These are phyloP conservation scores for Penicillium sp. DNA, from an alignment of 2,329 filamentous ascomycete genomes.

Conservation along the genomic window DNA sequence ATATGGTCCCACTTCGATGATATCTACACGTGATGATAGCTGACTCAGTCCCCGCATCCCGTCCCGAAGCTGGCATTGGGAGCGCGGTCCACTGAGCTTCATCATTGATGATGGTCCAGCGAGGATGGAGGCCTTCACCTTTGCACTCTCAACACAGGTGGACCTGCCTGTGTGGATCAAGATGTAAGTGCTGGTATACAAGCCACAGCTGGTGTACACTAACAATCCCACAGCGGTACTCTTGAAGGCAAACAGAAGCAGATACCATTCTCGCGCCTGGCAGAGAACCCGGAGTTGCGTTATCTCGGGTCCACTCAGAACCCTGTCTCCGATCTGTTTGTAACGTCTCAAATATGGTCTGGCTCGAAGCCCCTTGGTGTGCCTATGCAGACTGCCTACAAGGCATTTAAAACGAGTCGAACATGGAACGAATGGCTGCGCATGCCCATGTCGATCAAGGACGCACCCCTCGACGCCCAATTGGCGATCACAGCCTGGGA, in stretches of 20 bases:
- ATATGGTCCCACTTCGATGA: neutral
- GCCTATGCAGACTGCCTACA: conserved; percentile 90
- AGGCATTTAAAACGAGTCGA: conserved; percentile 72
- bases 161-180: conserved; percentile 70
- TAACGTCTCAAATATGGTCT: conserved; percentile 91
- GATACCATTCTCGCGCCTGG: conserved; percentile 74
- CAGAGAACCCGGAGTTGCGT: conserved; percentile 77
- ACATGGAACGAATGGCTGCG: conserved; percentile 97
- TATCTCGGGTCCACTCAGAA: conserved; percentile 87
- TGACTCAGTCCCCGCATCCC: conserved; percentile 18
- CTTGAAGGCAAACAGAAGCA: conserved; percentile 79
- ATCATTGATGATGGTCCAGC: conserved; percentile 6
- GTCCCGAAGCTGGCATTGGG: conserved; percentile 1
- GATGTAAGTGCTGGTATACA: conserved; percentile 55
- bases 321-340: conserved; percentile 83
- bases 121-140: conserved; percentile 91
- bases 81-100: neutral
- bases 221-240: conserved; percentile 60
- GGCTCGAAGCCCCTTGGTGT: conserved; percentile 94
- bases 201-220: neutral
- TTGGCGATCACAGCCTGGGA: conserved; percentile 97
- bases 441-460: conserved; percentile 81
- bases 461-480: conserved; percentile 78
- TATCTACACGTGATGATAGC: conserved; percentile 21
- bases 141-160: conserved; percentile 85